These are phyloP conservation scores for Penicillium taxi DNA, from an alignment of 495 filamentous ascomycete species.

Conservation along the genomic window DNA sequence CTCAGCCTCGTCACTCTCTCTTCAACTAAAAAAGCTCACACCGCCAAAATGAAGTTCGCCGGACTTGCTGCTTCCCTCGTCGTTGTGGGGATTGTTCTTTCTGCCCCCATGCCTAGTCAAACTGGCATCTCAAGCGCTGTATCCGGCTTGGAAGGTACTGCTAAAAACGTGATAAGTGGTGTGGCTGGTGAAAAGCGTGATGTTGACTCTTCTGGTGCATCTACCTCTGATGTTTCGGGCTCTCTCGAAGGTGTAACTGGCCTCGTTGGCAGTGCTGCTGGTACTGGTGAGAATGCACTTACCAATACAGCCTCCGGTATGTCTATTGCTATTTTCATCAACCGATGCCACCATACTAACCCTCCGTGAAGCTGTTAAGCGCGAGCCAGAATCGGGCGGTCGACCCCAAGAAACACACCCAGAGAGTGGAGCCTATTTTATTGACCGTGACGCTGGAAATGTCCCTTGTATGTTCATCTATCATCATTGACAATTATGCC, in stretches of 20 bases:
- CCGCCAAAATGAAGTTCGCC: constrained; percentile 36
- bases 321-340: too few relatives aligned
- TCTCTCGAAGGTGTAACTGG: constrained; percentile 13
- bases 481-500: too few relatives aligned
- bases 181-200: constrained; percentile 3
- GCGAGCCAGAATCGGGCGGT: too few relatives aligned
- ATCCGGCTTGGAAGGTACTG: constrained; percentile 2
- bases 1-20: constrained; percentile 18
- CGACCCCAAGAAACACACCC: too few relatives aligned
- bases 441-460: too few relatives aligned
- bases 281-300: constrained; percentile 18
- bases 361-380: too few relatives aligned
- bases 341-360: too few relatives aligned
- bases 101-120: constrained; percentile 11
- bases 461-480: too few relatives aligned
- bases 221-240: constrained; percentile 6
- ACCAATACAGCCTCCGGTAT: too few relatives aligned
- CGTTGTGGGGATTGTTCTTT: constrained; percentile 12
- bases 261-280: constrained; percentile 10
- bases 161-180: background rate
- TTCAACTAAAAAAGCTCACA: constrained; percentile 4
- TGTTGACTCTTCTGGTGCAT: background rate
- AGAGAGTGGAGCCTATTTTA: too few relatives aligned
- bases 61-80: constrained; percentile 28
- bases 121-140: constrained; percentile 3